A percentile compares a stretch with the other conserved stretches of the same genome.
Conservation (phyloP, 495 filamentous ascomycete genomes). For the Monascus purpureus region DNA sequence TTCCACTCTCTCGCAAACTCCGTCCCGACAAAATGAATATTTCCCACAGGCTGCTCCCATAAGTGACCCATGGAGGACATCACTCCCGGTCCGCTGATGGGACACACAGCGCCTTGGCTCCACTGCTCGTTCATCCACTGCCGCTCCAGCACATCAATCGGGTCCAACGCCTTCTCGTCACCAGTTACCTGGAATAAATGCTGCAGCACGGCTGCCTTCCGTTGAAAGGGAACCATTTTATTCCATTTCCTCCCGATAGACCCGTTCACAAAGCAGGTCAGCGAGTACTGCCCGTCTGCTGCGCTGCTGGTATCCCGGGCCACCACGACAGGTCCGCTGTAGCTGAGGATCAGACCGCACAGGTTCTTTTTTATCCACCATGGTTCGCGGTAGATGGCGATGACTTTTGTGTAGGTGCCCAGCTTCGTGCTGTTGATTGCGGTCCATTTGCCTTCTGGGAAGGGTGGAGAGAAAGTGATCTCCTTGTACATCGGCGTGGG, state of each 20-base stretch:
- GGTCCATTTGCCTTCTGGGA: slow-evolving; percentile 11
- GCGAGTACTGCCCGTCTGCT: slow-evolving; percentile 15
- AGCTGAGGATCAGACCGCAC: slow-evolving; percentile 20
- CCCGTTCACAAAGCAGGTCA: slow-evolving; percentile 29
- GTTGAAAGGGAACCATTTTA: too few species aligned
- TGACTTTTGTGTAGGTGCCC: slow-evolving; percentile 25
- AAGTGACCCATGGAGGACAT: too few species aligned
- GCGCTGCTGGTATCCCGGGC: slow-evolving; percentile 25
- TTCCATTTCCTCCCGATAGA: slow-evolving; percentile 18
- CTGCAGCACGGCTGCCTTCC: too few species aligned
- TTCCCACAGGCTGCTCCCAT: too few species aligned
- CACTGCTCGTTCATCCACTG: too few species aligned
- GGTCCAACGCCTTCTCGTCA: too few species aligned
- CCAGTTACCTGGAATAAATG: too few species aligned
- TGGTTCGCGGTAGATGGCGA: slow-evolving; percentile 19
- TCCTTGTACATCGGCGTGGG: slow-evolving; percentile 17
- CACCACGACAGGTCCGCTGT: slow-evolving; percentile 21
- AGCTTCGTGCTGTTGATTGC: slow-evolving; percentile 7
- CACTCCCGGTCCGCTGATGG: too few species aligned
- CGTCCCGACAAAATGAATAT: too few species aligned
- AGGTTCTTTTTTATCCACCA: slow-evolving; percentile 24
- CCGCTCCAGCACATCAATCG: too few species aligned
- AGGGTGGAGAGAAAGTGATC: slow-evolving; percentile 18
- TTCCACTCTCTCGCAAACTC: too few species aligned
- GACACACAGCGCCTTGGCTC: too few species aligned